Evolutionary conservation across 192 early-diverging fungal genomes (phyloP).

Genomic region (Haplosporangium gracile): DNA sequence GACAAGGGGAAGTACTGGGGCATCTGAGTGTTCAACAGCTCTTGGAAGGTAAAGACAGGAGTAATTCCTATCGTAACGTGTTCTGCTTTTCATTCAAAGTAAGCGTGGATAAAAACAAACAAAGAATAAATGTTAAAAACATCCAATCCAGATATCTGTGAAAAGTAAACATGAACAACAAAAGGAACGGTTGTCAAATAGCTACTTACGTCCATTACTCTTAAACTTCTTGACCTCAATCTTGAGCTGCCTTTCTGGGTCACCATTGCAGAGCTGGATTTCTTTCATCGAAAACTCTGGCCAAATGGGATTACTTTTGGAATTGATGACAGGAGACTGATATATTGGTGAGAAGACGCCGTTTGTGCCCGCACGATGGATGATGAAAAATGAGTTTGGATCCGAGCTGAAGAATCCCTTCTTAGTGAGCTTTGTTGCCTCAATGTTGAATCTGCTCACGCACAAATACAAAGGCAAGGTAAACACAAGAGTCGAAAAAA

Average conservation of each 20-base stretch:
- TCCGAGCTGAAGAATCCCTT: constrained; percentile 50
- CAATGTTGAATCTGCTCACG: constrained; percentile 40
- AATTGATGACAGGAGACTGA: constrained; percentile 28
- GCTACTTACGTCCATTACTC: constrained; percentile 44
- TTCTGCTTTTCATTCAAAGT: constrained; percentile 35
- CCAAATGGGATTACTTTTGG: constrained; percentile 45
- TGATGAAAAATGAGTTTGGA: constrained; percentile 48
- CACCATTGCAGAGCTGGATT: constrained; percentile 53
- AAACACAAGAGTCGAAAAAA: constrained; percentile 13
- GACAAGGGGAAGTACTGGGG: constrained; percentile 46
- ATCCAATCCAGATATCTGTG: not conserved
- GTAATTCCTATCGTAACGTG: constrained; percentile 46
- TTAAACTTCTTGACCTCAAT: constrained; percentile 56
- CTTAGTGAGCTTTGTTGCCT: constrained; percentile 46
- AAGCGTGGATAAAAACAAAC: not conserved
- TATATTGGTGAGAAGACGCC: constrained; percentile 57
- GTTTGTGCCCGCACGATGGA: constrained; percentile 59
- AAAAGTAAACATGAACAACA: not conserved
- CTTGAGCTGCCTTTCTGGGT: constrained; percentile 44
- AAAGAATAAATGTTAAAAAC: not conserved
- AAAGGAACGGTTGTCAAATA: not conserved
- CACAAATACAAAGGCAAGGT: not conserved
- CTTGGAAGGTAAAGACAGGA: constrained; percentile 37
- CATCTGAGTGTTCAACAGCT: constrained; percentile 24
- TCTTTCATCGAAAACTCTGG: constrained; percentile 51